Evolutionary conservation across 2,329 filamentous ascomycete genomes (phyloP).

Genomic region (Trichoderma gracile): DNA sequence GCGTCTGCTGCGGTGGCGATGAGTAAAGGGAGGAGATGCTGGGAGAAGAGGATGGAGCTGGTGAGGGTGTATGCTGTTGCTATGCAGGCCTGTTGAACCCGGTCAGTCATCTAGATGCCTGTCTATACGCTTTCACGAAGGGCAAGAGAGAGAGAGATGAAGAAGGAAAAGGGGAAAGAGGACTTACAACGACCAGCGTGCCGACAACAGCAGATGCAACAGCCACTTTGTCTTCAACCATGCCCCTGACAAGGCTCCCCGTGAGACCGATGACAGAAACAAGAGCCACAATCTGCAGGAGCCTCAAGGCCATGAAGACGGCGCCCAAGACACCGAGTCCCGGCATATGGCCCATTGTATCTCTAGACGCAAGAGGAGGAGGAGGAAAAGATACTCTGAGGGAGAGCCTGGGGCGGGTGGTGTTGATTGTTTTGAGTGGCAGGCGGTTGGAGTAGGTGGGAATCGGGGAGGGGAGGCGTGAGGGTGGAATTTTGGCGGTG

Average conservation of each 20-base stretch:
- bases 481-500: slow-evolving; percentile 39
- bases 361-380: slow-evolving; percentile 4
- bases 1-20: slow-evolving; percentile 66
- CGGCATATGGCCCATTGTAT: slow-evolving; percentile 50
- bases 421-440: slow-evolving; percentile 44
- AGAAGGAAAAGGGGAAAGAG: slow-evolving; percentile 49
- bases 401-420: slow-evolving; percentile 46
- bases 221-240: slow-evolving; percentile 29
- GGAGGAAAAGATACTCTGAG: slow-evolving; percentile 39
- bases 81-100: slow-evolving; percentile 56
- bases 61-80: slow-evolving; percentile 77
- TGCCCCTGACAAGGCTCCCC: slow-evolving; percentile 67
- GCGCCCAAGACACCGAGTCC: slow-evolving; percentile 72
- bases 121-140: no score
- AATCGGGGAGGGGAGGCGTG: slow-evolving; percentile 36
- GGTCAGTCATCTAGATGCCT: no score
- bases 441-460: slow-evolving; percentile 46
- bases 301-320: slow-evolving; percentile 73
- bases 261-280: slow-evolving; percentile 77
- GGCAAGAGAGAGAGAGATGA: no score
- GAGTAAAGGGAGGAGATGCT: slow-evolving; percentile 73
- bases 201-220: slow-evolving; percentile 74
- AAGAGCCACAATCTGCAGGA: slow-evolving; percentile 70
- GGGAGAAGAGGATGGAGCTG: slow-evolving; percentile 78
- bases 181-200: slow-evolving; percentile 75